Percentiles rank a stretch among this genome's conserved stretches.
These are phyloP conservation scores for Globisporangium nunn DNA, from an alignment of 352 stramenopile species.

Conservation along the genomic window DNA sequence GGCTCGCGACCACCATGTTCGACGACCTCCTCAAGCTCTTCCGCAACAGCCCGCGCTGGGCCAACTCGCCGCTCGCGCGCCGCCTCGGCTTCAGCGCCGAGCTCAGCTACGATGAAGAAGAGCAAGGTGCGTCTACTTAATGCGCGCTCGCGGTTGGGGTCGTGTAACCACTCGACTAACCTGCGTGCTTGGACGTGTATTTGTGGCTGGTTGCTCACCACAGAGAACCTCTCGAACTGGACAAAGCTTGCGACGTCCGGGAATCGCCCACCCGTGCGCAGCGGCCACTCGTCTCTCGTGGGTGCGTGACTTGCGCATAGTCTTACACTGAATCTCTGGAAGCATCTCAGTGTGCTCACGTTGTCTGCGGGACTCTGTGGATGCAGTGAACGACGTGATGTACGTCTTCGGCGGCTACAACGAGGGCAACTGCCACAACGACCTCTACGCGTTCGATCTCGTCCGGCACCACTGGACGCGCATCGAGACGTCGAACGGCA, in stretches of 20 bases:
- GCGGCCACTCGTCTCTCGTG: conserved; percentile 72
- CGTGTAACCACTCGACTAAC: conserved; percentile 5
- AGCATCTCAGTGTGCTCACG: background rate
- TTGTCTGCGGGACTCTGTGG: conserved; percentile 1
- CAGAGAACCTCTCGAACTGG: conserved; percentile 62
- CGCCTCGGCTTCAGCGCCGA: conserved; percentile 64
- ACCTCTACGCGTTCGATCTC: conserved; percentile 78
- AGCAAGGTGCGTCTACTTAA: conserved; percentile 21
- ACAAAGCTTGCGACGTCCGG: conserved; percentile 67
- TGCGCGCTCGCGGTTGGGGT: background rate
- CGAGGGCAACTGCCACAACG: conserved; percentile 81
- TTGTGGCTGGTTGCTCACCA: background rate
- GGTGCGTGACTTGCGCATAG: conserved; percentile 22
- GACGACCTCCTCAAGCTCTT: conserved; percentile 79
- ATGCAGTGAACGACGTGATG: conserved; percentile 63
- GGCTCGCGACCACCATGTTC: conserved; percentile 24
- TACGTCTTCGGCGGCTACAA: conserved; percentile 84
- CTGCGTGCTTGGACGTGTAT: background rate
- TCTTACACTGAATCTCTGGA: no score
- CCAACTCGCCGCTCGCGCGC: conserved; percentile 63
- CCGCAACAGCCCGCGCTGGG: conserved; percentile 73
- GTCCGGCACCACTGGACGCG: conserved; percentile 72
- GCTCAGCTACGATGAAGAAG: conserved; percentile 52
- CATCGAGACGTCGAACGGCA: conserved; percentile 69
- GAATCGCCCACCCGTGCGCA: conserved; percentile 60